Conservation (phyloP, 345 rosid genomes). For the Physaria fendleri region DNA sequence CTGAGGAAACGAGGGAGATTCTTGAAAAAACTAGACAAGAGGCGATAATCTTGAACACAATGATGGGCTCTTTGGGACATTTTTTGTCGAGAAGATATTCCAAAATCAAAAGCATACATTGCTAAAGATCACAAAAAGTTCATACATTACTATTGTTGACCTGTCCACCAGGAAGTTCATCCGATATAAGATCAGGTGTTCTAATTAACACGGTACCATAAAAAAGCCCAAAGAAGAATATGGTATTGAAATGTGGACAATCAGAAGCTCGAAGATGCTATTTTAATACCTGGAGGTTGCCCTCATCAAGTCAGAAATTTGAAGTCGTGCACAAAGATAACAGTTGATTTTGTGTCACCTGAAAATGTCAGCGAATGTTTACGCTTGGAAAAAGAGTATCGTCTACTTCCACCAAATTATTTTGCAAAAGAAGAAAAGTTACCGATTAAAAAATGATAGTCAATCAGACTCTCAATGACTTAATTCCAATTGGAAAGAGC, state of each 20-base stretch:
- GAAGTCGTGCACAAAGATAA: conserved; percentile 59
- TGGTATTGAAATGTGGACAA: conserved; percentile 42
- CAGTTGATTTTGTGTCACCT: conserved; percentile 53
- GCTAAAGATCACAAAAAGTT: conserved; percentile 56
- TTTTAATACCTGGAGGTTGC: conserved; percentile 24
- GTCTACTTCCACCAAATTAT: conserved; percentile 41
- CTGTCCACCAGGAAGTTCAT: conserved; percentile 47
- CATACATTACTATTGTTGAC: conserved; percentile 50
- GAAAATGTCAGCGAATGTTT: conserved; percentile 47
- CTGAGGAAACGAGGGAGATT: neutral
- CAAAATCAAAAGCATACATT: conserved; percentile 56
- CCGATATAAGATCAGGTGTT: conserved; percentile 69
- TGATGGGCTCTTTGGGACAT: conserved; percentile 75
- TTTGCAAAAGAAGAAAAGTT: conserved; percentile 47
- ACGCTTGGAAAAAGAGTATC: conserved; percentile 45
- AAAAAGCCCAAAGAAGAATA: conserved; percentile 67
- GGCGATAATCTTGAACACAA: conserved; percentile 13
- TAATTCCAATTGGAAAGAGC: neutral
- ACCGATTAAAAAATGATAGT: too few relatives aligned
- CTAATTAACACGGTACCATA: conserved; percentile 49
- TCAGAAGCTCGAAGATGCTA: conserved; percentile 27
- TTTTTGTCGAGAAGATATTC: conserved; percentile 61
- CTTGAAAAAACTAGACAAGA: neutral
- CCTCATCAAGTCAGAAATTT: conserved; percentile 32
- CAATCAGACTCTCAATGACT: neutral